Conservation (phyloP, 2,329 filamentous ascomycete species). For the Trichoderma harzianum region DNA sequence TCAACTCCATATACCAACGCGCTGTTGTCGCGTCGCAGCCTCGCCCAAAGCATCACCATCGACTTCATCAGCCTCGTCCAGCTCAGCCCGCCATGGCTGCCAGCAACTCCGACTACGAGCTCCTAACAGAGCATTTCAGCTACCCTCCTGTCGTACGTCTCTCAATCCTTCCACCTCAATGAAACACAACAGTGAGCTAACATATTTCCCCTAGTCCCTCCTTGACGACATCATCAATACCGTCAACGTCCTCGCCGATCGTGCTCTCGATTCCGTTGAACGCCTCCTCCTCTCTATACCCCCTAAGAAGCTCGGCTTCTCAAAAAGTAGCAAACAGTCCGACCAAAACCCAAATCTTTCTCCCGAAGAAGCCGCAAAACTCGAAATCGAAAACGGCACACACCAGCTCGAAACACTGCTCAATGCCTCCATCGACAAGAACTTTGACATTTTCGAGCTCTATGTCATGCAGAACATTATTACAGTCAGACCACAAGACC, state of each 20-base stretch:
- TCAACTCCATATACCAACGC: not conserved
- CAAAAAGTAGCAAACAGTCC: conserved; percentile 32
- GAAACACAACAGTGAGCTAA: not conserved
- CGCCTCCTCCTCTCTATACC: conserved; percentile 71
- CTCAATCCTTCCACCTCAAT: conserved; percentile 6
- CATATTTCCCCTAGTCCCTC: conserved; percentile 58
- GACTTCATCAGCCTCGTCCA: conserved; percentile 7
- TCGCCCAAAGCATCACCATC: not conserved
- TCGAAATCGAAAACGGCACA: conserved; percentile 83
- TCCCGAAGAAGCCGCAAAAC: conserved; percentile 42
- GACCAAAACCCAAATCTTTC: conserved; percentile 31
- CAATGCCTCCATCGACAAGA: conserved; percentile 76
- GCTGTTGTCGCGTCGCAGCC: conserved; percentile 19
- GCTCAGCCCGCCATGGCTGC: conserved; percentile 28
- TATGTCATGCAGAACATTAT: conserved; percentile 86
- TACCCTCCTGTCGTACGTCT: conserved; percentile 82
- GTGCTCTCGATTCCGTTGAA: conserved; percentile 84
- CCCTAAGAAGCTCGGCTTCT: conserved; percentile 77
- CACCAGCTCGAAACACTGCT: conserved; percentile 81
- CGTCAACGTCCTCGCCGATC: conserved; percentile 89
- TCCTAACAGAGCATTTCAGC: conserved; percentile 92
- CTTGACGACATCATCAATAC: conserved; percentile 98
- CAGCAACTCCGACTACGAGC: conserved; percentile 53
- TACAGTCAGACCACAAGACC: conserved; percentile 63
- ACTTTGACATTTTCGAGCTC: conserved; percentile 84